Conservation (phyloP, 164 flowering plant genomes). For the Protea cynaroides region DNA sequence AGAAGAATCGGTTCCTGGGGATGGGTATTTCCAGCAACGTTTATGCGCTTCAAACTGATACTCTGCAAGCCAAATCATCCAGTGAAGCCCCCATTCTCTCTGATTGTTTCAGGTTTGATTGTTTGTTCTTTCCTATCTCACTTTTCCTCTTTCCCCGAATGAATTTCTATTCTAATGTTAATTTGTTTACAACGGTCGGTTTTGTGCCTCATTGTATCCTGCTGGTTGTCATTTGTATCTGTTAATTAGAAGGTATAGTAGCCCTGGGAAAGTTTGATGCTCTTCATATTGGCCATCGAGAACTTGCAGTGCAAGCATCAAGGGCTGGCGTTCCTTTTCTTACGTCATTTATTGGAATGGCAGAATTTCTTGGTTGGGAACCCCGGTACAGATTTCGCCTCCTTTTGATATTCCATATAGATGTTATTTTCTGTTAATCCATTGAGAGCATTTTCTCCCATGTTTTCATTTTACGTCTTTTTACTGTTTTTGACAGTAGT, state of each 20-base stretch:
- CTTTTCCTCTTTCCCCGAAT: not conserved
- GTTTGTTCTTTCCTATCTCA: not conserved
- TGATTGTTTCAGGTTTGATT: slow-evolving; percentile 14
- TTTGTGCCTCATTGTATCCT: not conserved
- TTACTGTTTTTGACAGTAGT: no score
- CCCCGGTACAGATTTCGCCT: slow-evolving; percentile 48
- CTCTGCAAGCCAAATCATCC: not conserved
- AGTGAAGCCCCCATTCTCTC: slow-evolving; percentile 2
- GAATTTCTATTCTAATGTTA: no score
- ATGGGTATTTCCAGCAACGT: slow-evolving; percentile 1
- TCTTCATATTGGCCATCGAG: slow-evolving; percentile 95
- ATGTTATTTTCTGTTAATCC: no score
- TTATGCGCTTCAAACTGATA: not conserved
- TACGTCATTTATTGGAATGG: slow-evolving; percentile 91
- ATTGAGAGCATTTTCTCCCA: no score
- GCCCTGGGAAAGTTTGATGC: slow-evolving; percentile 99
- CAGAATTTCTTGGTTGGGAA: slow-evolving; percentile 94
- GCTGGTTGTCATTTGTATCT: slow-evolving; percentile 3
- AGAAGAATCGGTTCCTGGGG: not conserved
- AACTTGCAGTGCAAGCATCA: slow-evolving; percentile 92
- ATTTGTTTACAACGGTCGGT: no score
- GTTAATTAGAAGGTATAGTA: slow-evolving; percentile 67
- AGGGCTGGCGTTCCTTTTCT: slow-evolving; percentile 78
- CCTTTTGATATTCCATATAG: not conserved
- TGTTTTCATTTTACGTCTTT: no score